Evolutionary conservation across 2,329 filamentous ascomycete genomes (phyloP).

Genomic region (Cladophialophora chaetospira): DNA sequence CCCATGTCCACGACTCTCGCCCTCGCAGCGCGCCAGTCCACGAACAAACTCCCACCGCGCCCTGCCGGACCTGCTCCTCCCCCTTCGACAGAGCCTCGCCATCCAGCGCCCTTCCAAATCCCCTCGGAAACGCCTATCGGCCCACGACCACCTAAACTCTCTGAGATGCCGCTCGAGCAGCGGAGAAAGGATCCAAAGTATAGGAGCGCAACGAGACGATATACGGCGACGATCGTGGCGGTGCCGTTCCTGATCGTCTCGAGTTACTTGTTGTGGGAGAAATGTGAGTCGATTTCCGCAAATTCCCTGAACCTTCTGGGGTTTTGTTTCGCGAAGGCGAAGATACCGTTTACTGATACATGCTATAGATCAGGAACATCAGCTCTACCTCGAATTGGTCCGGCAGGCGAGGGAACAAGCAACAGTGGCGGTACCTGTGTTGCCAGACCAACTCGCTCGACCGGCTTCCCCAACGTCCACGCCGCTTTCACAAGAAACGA

Average conservation of each 20-base stretch:
- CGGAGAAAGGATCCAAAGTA: conserved; percentile 27
- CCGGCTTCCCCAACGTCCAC: neutral
- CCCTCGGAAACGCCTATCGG: neutral
- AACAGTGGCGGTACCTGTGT: neutral
- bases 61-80: neutral
- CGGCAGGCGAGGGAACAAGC: neutral
- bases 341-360: too few relatives aligned
- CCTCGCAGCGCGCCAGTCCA: neutral
- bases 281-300: conserved; percentile 21
- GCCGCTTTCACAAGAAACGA: too few relatives aligned
- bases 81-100: neutral
- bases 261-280: conserved; percentile 29
- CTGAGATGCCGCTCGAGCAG: conserved; percentile 22
- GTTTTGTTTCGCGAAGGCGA: neutral
- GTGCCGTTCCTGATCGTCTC: conserved; percentile 29
- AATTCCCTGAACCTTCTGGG: neutral
- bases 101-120: neutral
- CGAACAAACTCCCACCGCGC: neutral
- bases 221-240: conserved; percentile 28
- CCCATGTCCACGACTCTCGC: conserved; percentile 7
- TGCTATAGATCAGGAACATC: conserved; percentile 7
- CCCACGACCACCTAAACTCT: conserved; percentile 10
- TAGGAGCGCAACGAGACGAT: conserved; percentile 17
- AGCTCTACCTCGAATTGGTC: neutral
- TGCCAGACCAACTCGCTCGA: too few relatives aligned